These are phyloP conservation scores for Russula emetica DNA, from an alignment of 768 basidiomycete genomes.

Conservation along the genomic window DNA sequence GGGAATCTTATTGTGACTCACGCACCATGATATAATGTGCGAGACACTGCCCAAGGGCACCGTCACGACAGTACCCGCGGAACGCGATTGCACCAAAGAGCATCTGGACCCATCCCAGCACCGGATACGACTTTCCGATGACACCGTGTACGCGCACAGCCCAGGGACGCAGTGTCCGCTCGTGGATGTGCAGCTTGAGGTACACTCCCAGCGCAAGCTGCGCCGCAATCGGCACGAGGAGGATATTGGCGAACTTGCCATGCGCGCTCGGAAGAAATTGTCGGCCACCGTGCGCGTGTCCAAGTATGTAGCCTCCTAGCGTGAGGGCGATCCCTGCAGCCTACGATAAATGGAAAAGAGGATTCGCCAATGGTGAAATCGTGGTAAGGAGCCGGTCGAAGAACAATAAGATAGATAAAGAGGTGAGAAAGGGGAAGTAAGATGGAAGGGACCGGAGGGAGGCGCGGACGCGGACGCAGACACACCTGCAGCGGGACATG, in stretches of 20 bases:
- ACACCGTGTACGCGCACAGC: slow-evolving; percentile 67
- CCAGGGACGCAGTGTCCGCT: slow-evolving; percentile 65
- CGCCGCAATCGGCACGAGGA: slow-evolving; percentile 56
- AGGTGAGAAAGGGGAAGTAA: not conserved
- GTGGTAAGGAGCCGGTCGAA: not conserved
- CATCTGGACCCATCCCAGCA: slow-evolving; percentile 87
- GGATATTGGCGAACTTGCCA: slow-evolving; percentile 60
- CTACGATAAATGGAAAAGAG: slow-evolving; percentile 30
- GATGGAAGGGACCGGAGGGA: too few species aligned
- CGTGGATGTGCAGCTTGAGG: slow-evolving; percentile 88
- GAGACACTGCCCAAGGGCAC: slow-evolving; percentile 75
- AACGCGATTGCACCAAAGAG: slow-evolving; percentile 76
- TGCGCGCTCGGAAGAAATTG: slow-evolving; percentile 72
- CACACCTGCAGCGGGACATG: slow-evolving; percentile 84
- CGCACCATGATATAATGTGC: slow-evolving; percentile 79
- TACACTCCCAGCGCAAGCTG: slow-evolving; percentile 80
- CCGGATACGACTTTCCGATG: slow-evolving; percentile 79
- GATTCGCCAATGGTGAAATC: not conserved
- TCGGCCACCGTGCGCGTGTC: slow-evolving; percentile 82
- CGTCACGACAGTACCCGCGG: slow-evolving; percentile 76
- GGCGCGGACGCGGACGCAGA: not conserved
- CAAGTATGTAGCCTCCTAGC: slow-evolving; percentile 69
- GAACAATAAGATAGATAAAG: not conserved
- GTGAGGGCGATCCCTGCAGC: slow-evolving; percentile 65
- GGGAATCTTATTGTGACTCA: not conserved